A percentile compares a stretch with the other conserved stretches of the same genome.
Evolutionary conservation across 495 filamentous ascomycete genomes (phyloP).

Genomic region (Podospora anserina): DNA sequence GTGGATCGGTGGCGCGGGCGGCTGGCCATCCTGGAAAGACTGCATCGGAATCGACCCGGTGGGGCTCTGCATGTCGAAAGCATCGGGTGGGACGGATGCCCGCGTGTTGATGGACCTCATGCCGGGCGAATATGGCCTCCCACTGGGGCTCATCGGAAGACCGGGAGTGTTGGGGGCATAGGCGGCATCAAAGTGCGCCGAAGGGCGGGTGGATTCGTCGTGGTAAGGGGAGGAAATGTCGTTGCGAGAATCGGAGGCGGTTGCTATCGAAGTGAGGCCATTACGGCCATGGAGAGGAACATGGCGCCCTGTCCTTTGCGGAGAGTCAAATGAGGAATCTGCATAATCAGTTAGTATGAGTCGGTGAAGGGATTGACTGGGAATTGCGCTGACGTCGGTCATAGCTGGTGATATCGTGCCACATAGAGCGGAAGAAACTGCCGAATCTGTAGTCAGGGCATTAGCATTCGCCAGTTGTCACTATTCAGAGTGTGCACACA

Average conservation of each 20-base stretch:
- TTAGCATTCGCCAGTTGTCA: neutral
- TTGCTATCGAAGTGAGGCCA: conserved; percentile 73
- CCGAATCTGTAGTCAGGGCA: neutral
- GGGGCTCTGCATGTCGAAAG: conserved; percentile 62
- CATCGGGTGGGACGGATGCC: conserved; percentile 55
- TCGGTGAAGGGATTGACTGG: conserved; percentile 26
- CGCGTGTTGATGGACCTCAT: conserved; percentile 71
- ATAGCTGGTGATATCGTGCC: conserved; percentile 89
- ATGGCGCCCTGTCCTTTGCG: conserved; percentile 77
- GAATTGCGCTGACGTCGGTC: conserved; percentile 52
- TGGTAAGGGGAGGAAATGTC: conserved; percentile 72
- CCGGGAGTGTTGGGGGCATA: conserved; percentile 48
- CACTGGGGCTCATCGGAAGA: conserved; percentile 52
- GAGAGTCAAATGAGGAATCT: conserved; percentile 82
- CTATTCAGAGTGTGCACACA: neutral
- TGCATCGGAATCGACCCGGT: conserved; percentile 92
- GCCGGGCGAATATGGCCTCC: conserved; percentile 84
- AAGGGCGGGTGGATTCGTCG: conserved; percentile 59
- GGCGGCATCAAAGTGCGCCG: conserved; percentile 43
- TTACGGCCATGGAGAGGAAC: conserved; percentile 69
- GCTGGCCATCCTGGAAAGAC: conserved; percentile 85
- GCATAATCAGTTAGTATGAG: conserved; percentile 41
- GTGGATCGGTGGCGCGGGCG: conserved; percentile 78
- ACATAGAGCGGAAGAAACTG: conserved; percentile 52
- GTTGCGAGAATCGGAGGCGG: conserved; percentile 70